Percentiles rank a stretch among this genome's conserved stretches.
phyloP scores from a whole-genome alignment of 208 protist species.

The Giardia muris region DNA sequence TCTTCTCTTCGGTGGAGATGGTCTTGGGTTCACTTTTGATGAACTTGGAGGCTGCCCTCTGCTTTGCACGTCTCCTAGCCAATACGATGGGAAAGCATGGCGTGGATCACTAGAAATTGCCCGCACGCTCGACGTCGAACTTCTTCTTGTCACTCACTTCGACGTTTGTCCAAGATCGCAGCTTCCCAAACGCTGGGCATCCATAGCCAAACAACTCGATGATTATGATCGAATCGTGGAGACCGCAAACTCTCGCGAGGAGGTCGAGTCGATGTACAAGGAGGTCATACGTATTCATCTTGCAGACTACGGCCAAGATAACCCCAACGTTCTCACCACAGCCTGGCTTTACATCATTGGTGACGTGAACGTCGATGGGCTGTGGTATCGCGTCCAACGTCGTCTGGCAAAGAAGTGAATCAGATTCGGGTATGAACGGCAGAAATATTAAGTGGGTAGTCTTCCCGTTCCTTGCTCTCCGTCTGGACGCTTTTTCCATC shows the following conservation, averaged over 20 bases:
- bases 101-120: neutral
- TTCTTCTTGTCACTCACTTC: slow-evolving; percentile 18
- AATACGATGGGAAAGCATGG: slow-evolving; percentile 27
- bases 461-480: no score
- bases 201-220: neutral
- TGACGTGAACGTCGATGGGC: slow-evolving; percentile 22
- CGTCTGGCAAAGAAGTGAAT: neutral
- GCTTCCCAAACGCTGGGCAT: neutral
- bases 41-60: slow-evolving; percentile 15
- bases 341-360: neutral
- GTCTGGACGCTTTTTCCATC: no score
- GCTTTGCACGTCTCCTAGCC: slow-evolving; percentile 22
- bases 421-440: no score
- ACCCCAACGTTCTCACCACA: neutral
- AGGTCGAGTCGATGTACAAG: neutral
- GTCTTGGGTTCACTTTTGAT: slow-evolving; percentile 1
- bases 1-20: neutral
- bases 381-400: slow-evolving; percentile 26
- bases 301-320: no score
- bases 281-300: neutral
- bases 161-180: neutral
- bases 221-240: neutral
- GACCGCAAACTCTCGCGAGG: neutral
- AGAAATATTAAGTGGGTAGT: no score
- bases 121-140: neutral